phyloP scores from a whole-genome alignment of 2,329 filamentous ascomycete species.

The Calonectria ilicicola region DNA sequence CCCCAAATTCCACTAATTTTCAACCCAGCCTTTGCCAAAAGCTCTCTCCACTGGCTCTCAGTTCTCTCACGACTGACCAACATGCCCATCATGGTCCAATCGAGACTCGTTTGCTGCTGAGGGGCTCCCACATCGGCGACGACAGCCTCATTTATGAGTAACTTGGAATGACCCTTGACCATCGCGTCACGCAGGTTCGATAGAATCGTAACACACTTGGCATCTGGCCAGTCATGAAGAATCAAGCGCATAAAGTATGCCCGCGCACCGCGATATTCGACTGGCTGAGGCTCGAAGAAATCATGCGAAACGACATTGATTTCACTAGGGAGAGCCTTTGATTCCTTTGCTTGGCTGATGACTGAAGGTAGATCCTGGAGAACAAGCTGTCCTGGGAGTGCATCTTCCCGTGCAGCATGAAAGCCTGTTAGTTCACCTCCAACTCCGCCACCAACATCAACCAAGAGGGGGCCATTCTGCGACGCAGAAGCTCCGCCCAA shows the following conservation, averaged over 20 bases:
- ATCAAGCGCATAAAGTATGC: conserved; percentile 60
- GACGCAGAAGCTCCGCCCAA: background rate
- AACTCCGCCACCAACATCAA: conserved; percentile 27
- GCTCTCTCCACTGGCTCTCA: conserved; percentile 31
- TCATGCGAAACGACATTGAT: conserved; percentile 33
- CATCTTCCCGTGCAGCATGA: background rate
- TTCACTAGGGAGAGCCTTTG: background rate
- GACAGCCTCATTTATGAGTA: conserved; percentile 33
- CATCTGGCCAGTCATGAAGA: conserved; percentile 61
- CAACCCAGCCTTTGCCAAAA: conserved; percentile 24
- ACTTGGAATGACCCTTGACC: conserved; percentile 32
- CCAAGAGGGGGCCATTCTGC: conserved; percentile 15
- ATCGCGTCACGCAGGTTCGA: conserved; percentile 30
- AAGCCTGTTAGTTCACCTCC: conserved; percentile 23
- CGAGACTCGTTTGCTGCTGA: conserved; percentile 40
- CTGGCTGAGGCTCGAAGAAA: conserved; percentile 41
- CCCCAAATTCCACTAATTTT: conserved; percentile 26
- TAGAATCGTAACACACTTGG: conserved; percentile 48
- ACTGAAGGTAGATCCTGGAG: conserved; percentile 25
- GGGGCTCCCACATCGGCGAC: conserved; percentile 24
- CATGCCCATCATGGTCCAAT: conserved; percentile 41
- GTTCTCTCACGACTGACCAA: conserved; percentile 39
- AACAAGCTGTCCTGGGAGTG: conserved; percentile 9
- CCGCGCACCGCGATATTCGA: conserved; percentile 43
- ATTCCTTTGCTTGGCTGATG: conserved; percentile 20